Base-by-base conservation (phyloP, 2,329 filamentous ascomycete species). In the Penicillium corylophilum region DNA sequence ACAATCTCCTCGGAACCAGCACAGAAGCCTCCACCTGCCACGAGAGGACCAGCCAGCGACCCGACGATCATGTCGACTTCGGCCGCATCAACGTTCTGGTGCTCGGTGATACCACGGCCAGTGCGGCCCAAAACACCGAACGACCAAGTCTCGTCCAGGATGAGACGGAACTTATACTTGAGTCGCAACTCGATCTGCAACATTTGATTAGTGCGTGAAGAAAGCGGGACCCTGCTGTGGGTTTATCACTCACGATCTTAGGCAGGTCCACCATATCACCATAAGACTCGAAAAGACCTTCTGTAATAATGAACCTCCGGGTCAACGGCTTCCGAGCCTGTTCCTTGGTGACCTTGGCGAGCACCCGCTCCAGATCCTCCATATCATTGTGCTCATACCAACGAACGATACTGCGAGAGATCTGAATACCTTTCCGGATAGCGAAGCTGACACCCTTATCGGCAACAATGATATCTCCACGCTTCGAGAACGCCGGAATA, bases 361-460 rank as follows among this genome's bases (percentile, higher is more conserved):
- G 82, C 24, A 95, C 89, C 26, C 84, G 80, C 71, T 97, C 90
- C 58, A 99, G 74, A 70, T 97, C 93, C 44, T 91, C 87, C 88
- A 96, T 91, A 67, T 99, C 90, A 68, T 95, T 94, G 72, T 99
- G 94, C 63, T 95, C 87, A 72, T 89, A 99, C 91, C 93, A 99
- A 54, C 86, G 82, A 56, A 99, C 89, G 48, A 84, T 93, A 75
- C 92, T 96, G 55, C 94, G 82, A 23, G 89, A 94, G 53, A 95
- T 90, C 75, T 99, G 91, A 7, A 99, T 82, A 31, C 94, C 95
- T 74, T 95, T 96, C 48, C 94, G 87, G 62, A 96, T 93, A 10
- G 93, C 86, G 76, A 89, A 97, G 71, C 96, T 97, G 69, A 94
- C 88, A 31, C 90, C 90, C 61, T 88, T 88, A 74, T 99, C 94